These are phyloP conservation scores for Metschnikowia noctiluminum DNA, from an alignment of 805 yeast species.

Conservation along the genomic window DNA sequence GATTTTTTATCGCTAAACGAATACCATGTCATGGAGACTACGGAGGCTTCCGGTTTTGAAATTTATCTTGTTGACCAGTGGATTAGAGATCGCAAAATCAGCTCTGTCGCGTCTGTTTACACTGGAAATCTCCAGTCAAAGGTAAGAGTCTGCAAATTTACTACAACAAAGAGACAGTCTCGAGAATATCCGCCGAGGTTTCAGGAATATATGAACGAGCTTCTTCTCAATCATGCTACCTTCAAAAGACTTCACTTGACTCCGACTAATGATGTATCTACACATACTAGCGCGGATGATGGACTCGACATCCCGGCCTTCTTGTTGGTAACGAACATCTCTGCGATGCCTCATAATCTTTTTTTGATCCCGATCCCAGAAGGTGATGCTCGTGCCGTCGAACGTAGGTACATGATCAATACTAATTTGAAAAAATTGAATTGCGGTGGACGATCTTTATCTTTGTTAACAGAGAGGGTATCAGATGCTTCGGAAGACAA, in stretches of 20 bases:
- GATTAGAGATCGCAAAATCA: constrained; percentile 69
- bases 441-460: constrained; percentile 83
- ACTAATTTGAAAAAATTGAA: constrained; percentile 71
- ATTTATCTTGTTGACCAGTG: constrained; percentile 93
- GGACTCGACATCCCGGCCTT: constrained; percentile 24
- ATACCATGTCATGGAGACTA: constrained; percentile 42
- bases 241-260: constrained; percentile 47
- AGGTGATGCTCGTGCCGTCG: constrained; percentile 51
- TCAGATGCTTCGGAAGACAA: constrained; percentile 78
- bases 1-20: constrained; percentile 33
- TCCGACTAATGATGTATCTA: not conserved
- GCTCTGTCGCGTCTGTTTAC: constrained; percentile 70
- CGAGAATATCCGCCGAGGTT: constrained; percentile 50
- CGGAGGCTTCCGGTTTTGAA: constrained; percentile 71
- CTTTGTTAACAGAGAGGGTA: constrained; percentile 61
- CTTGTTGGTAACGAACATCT: constrained; percentile 79
- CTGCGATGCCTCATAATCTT: constrained; percentile 72
- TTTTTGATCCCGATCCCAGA: constrained; percentile 67
- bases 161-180: constrained; percentile 48
- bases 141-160: constrained; percentile 55
- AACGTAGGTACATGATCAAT: constrained; percentile 64
- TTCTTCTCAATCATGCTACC: constrained; percentile 62
- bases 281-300: constrained; percentile 1
- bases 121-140: constrained; percentile 78
- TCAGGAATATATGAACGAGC: constrained; percentile 60